Percentiles rank a stretch among this genome's conserved stretches.
These are phyloP conservation scores for Cucurbitaria berberidis DNA, from an alignment of 2,329 filamentous ascomycete species.

Conservation along the genomic window DNA sequence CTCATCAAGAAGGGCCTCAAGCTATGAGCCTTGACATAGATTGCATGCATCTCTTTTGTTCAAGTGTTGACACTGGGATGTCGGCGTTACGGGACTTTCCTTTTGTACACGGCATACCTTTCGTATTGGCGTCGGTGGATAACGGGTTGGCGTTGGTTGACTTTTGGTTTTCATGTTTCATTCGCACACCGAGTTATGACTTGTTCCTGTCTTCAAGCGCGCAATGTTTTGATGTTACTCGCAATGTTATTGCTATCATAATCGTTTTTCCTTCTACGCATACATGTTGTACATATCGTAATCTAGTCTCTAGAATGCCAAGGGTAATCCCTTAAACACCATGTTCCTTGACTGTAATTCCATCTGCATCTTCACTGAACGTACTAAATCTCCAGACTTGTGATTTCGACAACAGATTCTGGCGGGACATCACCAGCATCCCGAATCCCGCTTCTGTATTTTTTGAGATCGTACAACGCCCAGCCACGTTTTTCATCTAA, in stretches of 20 bases:
- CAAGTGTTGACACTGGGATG: constrained; percentile 43
- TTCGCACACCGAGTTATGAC: neutral
- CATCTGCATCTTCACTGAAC: no score
- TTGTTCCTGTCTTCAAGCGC: neutral
- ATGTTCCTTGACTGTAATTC: neutral
- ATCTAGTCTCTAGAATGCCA: constrained; percentile 17
- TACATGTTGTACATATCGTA: constrained; percentile 10
- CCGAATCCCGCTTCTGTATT: neutral
- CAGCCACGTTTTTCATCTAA: constrained; percentile 18
- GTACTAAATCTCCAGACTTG: neutral
- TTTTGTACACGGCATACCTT: constrained; percentile 13
- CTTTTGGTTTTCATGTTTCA: constrained; percentile 7
- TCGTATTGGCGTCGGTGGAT: constrained; percentile 13
- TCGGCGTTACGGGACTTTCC: constrained; percentile 31
- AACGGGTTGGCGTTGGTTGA: constrained; percentile 9
- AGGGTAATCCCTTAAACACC: constrained; percentile 20
- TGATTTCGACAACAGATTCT: neutral
- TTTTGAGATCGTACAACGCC: constrained; percentile 12
- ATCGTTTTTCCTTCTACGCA: constrained; percentile 1
- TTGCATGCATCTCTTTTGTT: constrained; percentile 45
- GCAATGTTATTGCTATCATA: constrained; percentile 10
- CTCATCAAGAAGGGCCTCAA: constrained; percentile 53
- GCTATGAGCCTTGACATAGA: constrained; percentile 28
- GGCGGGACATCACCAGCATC: neutral
- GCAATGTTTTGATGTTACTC: constrained; percentile 1